Evolutionary conservation across 2,329 filamentous ascomycete species (phyloP).

Genomic region (Diatrype stigma): DNA sequence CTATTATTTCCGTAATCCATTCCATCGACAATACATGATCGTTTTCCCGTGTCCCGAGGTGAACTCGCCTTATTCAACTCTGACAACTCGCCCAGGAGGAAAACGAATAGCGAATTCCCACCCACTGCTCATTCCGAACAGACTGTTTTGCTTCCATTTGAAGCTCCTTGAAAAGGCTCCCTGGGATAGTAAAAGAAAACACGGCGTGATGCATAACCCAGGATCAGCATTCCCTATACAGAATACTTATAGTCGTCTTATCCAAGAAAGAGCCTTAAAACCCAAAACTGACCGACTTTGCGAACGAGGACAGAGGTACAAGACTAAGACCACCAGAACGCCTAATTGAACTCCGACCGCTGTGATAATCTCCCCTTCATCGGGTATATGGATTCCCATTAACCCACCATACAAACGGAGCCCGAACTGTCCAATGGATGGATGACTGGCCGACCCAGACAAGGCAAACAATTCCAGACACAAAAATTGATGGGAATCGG

Average conservation of each 20-base stretch:
- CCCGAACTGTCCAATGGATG: not conserved
- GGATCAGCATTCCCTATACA: not conserved
- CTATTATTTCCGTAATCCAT: not conserved
- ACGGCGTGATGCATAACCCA: not conserved
- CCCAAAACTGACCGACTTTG: slow-evolving; percentile 1
- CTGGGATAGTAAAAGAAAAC: not conserved
- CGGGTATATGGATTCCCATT: slow-evolving; percentile 10
- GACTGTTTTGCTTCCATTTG: not conserved
- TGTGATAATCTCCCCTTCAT: slow-evolving; percentile 8
- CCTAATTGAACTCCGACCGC: slow-evolving; percentile 25
- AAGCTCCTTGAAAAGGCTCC: not conserved
- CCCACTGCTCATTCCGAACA: not conserved
- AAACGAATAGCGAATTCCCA: not conserved
- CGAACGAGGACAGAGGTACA: slow-evolving; percentile 9
- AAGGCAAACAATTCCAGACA: too few relatives aligned
- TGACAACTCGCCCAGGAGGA: not conserved
- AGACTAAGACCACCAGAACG: slow-evolving; percentile 19
- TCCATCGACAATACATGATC: not conserved
- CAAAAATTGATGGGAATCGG: too few relatives aligned
- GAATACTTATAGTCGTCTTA: not conserved
- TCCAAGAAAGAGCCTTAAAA: not conserved
- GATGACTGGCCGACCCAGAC: not conserved
- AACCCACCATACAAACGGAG: slow-evolving; percentile 5
- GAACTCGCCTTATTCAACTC: not conserved
- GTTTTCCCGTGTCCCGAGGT: not conserved